Conservation (phyloP, 768 basidiomycete genomes). For the Pisolithus microcarpus region DNA sequence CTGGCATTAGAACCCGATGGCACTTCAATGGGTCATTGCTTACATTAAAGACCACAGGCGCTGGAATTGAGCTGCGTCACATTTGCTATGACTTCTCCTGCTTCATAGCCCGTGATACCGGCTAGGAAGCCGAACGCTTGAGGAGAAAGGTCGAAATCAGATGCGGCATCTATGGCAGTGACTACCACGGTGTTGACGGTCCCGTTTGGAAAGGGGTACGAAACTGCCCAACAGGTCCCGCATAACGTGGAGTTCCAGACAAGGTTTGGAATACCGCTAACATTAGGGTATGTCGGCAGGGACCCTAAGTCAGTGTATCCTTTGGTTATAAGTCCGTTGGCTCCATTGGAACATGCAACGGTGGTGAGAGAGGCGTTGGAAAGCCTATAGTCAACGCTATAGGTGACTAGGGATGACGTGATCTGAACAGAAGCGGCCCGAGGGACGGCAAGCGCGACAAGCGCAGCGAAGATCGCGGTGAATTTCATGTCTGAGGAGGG, state of each 20-base stretch:
- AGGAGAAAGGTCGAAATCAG: conserved; percentile 1
- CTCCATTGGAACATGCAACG: conserved; percentile 16
- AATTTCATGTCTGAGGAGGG: conserved; percentile 3
- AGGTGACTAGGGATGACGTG: not conserved
- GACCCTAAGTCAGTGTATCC: conserved; percentile 12
- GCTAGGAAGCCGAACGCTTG: not conserved
- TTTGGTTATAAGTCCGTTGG: conserved; percentile 12
- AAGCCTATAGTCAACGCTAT: conserved; percentile 2
- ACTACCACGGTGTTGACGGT: not conserved
- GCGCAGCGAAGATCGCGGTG: not conserved
- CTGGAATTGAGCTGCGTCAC: not conserved
- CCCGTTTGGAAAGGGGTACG: not conserved
- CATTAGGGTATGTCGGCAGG: conserved; percentile 5
- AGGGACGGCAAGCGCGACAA: conserved; percentile 2
- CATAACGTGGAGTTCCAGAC: conserved; percentile 5
- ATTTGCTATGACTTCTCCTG: conserved; percentile 1
- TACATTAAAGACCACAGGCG: conserved; percentile 3
- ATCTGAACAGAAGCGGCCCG: not conserved
- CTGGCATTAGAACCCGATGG: not conserved
- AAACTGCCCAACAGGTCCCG: conserved; percentile 4
- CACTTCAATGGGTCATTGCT: not conserved
- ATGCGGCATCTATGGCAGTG: conserved; percentile 3
- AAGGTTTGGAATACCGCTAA: conserved; percentile 3
- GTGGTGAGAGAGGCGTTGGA: not conserved
- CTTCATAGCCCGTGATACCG: not conserved